Percentiles rank a stretch among this genome's conserved stretches.
Evolutionary conservation across 176 grass and related monocot species (phyloP).

Genomic region (Metroxylon sagu): DNA sequence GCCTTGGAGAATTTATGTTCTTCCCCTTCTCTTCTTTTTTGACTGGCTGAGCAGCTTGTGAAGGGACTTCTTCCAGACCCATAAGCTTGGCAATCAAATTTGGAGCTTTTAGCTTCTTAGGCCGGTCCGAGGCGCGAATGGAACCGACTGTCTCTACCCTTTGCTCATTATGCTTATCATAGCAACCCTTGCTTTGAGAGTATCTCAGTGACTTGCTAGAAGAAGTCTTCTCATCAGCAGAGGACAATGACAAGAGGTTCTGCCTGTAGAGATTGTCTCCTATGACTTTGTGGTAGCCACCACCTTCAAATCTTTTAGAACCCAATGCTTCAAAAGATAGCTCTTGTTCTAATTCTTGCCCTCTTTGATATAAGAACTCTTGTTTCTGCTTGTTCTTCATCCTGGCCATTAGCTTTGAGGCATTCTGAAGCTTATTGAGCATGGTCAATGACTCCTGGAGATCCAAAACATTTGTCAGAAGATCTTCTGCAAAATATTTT

Average conservation of each 20-base stretch:
- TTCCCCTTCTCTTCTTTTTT: slow-evolving; percentile 38
- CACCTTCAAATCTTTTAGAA: slow-evolving; percentile 10
- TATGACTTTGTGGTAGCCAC: slow-evolving; percentile 27
- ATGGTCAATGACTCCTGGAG: slow-evolving; percentile 72
- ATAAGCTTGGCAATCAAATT: slow-evolving; percentile 85
- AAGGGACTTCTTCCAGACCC: slow-evolving; percentile 58
- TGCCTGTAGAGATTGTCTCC: slow-evolving; percentile 51
- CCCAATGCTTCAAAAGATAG: slow-evolving; percentile 16
- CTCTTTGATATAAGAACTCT: neutral
- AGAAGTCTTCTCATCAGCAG: slow-evolving; percentile 35
- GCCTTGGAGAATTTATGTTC: slow-evolving; percentile 36
- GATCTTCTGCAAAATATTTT: slow-evolving; percentile 52
- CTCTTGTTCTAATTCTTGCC: slow-evolving; percentile 19
- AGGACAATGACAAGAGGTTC: slow-evolving; percentile 27
- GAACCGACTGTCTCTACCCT: slow-evolving; percentile 8
- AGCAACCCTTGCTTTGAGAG: slow-evolving; percentile 14
- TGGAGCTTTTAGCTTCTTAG: slow-evolving; percentile 33
- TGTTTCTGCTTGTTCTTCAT: slow-evolving; percentile 39
- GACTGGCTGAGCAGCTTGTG: slow-evolving; percentile 11
- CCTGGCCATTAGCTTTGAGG: slow-evolving; percentile 23
- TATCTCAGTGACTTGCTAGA: slow-evolving; percentile 32
- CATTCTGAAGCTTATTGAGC: slow-evolving; percentile 52
- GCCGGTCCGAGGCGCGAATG: slow-evolving; percentile 15
- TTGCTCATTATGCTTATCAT: slow-evolving; percentile 22
- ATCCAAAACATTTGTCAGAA: slow-evolving; percentile 60